Base-by-base conservation (phyloP, 2,329 filamentous ascomycete genomes). In the Penicillium sp. region DNA sequence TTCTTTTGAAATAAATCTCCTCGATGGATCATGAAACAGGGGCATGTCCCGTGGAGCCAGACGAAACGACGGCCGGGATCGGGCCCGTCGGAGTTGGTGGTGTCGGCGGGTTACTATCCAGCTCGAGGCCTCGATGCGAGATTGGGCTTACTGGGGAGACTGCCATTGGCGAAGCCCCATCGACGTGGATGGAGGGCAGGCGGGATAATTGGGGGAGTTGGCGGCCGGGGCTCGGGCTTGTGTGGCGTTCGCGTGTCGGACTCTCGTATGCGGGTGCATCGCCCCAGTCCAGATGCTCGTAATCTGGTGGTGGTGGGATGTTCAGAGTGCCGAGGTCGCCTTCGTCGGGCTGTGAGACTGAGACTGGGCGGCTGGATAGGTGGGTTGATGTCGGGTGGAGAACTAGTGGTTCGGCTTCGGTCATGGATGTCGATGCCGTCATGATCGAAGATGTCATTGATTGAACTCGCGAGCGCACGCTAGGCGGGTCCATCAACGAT, bases 261-360 rank as follows among this genome's bases (percentile, higher is more conserved):
- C 66, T 67, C 33, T 67, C 61, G 50, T 76, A 76, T 0, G 72
- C 66, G 10, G 74, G 74, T 9, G 72, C 74, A 20, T 76, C 72
- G 28, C 73, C 74, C 72, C 73, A 74, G 24, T 72, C 67, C 25
- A 74, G 53, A 24, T 69, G 57, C 2, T 76, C 73, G 44, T 76
- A 76, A 1, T 74, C 68, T 4, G 74, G 74, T 35, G 74, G 61
- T 7, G 61, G 74, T 2, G 67, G 69, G 7, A 72, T 71, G 16
- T 66, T 64, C 2, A 63, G 59, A n/a, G 61, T 56, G n/a, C 68
- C 72, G 10, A 74, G 64, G 51, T 75, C 70, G 11, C 63, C 65
- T 22, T 73, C 73, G 1, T 69, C 68, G 4, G 54, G 47, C 39
- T 51, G 62, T 22, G 53, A 56, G 45, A 51, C 16, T 27, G 62